Percentiles rank a stretch among this genome's conserved stretches.
Conservation (phyloP, 2,329 filamentous ascomycete species). For the Hypoxylon sp. region DNA sequence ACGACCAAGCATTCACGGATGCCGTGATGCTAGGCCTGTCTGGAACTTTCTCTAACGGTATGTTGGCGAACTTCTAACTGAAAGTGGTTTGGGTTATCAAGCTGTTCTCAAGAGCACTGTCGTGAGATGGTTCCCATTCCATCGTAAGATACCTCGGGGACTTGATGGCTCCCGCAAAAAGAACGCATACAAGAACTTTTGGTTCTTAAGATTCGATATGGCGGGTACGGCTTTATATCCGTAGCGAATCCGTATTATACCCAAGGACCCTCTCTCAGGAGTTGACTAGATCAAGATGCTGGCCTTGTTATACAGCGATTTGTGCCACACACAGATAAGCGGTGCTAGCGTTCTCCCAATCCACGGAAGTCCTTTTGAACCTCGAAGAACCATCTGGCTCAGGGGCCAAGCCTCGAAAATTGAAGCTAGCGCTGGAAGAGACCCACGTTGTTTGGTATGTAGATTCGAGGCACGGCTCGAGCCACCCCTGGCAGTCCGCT, state of each 20-base stretch:
- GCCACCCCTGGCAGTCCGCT: background rate
- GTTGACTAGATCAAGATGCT: background rate
- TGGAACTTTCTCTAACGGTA: background rate
- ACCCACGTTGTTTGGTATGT: background rate
- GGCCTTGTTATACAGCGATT: background rate
- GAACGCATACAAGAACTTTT: background rate
- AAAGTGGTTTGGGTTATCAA: background rate
- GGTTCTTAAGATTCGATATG: background rate
- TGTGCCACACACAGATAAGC: background rate
- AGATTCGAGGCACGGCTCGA: constrained; percentile 3
- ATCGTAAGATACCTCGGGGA: background rate
- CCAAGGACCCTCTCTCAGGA: background rate
- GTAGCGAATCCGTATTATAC: background rate
- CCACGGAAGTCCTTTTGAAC: background rate
- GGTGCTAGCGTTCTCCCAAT: background rate
- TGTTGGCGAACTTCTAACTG: background rate
- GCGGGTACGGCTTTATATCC: background rate
- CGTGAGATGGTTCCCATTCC: background rate
- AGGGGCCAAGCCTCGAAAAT: background rate
- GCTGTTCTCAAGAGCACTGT: background rate
- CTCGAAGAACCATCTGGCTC: background rate
- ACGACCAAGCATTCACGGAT: background rate
- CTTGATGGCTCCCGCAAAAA: background rate
- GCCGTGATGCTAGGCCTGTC: background rate
- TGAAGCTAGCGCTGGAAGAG: background rate